These are phyloP conservation scores for Ganoderma sinense DNA, from an alignment of 1,284 basidiomycete species.

Conservation along the genomic window DNA sequence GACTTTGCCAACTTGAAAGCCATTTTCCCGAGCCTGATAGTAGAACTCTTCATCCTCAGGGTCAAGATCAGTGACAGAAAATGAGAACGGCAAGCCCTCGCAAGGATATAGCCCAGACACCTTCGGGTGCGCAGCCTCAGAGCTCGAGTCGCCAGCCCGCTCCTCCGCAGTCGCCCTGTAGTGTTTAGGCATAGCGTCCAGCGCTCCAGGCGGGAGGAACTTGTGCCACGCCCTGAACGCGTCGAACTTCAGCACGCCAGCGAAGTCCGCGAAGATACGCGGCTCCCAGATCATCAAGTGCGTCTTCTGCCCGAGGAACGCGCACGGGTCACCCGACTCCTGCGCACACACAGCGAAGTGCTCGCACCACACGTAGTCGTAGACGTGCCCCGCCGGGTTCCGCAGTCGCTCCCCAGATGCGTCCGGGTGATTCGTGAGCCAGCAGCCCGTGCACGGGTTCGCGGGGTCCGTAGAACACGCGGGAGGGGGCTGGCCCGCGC, in stretches of 20 bases:
- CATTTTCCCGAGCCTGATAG: background rate
- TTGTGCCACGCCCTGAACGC: background rate
- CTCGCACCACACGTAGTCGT: constrained; percentile 25
- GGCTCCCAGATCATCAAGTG: constrained; percentile 3
- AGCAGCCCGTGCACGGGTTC: constrained; percentile 7
- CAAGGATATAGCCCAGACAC: background rate
- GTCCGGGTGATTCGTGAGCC: constrained; percentile 1
- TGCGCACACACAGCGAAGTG: constrained; percentile 19
- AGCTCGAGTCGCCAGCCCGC: background rate
- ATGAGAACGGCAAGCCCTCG: background rate
- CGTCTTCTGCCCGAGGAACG: background rate
- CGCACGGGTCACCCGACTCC: background rate
- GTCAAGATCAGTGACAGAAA: background rate
- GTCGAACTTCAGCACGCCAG: background rate
- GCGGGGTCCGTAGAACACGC: background rate
- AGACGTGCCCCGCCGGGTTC: background rate
- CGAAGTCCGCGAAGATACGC: background rate
- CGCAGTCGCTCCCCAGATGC: background rate
- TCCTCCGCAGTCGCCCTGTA: background rate
- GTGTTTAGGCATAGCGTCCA: background rate
- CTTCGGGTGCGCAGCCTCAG: background rate
- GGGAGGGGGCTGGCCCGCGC: background rate
- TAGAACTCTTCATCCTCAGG: constrained; percentile 5
- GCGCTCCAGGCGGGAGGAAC: background rate
- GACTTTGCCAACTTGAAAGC: background rate